Evolutionary conservation across 805 yeast species (phyloP).

Genomic region (Candida manassasensis): DNA sequence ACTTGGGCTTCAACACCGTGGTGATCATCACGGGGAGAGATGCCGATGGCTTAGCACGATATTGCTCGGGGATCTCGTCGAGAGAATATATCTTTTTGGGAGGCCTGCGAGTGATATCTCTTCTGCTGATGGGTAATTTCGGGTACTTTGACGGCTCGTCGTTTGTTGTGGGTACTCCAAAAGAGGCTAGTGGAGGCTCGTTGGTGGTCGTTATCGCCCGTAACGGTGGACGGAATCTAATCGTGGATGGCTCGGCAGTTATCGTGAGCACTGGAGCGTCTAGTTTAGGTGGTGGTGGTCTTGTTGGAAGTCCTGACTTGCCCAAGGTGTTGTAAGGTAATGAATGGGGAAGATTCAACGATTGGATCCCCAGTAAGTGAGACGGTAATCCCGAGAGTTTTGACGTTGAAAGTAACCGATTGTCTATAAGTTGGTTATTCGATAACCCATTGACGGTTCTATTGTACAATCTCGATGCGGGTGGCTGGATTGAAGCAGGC

Average conservation of each 20-base stretch:
- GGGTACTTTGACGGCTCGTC: conserved; percentile 28
- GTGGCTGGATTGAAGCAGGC: conserved; percentile 43
- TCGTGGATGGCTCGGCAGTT: conserved; percentile 19
- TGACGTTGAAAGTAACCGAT: conserved; percentile 11
- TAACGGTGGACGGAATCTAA: conserved; percentile 16
- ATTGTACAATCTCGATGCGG: conserved; percentile 34
- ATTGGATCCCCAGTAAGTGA: not conserved
- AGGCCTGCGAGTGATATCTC: conserved; percentile 39
- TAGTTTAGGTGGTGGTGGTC: conserved; percentile 35
- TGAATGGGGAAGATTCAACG: conserved; percentile 3
- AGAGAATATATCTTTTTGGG: conserved; percentile 63
- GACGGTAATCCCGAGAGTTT: conserved; percentile 1
- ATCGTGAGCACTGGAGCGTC: conserved; percentile 27
- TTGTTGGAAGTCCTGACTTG: conserved; percentile 13
- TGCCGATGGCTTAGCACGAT: conserved; percentile 75
- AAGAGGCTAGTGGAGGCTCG: conserved; percentile 15
- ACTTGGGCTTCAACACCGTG: conserved; percentile 64
- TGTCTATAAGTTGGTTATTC: conserved; percentile 15
- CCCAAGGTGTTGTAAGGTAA: not conserved
- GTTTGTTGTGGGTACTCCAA: conserved; percentile 31
- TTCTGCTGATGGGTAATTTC: conserved; percentile 27
- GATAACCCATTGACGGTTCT: conserved; percentile 17
- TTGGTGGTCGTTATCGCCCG: conserved; percentile 25
- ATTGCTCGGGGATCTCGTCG: conserved; percentile 87
- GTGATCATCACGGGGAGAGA: conserved; percentile 81